These are phyloP conservation scores for Boletus bicolor DNA, from an alignment of 768 basidiomycete species.

Conservation along the genomic window DNA sequence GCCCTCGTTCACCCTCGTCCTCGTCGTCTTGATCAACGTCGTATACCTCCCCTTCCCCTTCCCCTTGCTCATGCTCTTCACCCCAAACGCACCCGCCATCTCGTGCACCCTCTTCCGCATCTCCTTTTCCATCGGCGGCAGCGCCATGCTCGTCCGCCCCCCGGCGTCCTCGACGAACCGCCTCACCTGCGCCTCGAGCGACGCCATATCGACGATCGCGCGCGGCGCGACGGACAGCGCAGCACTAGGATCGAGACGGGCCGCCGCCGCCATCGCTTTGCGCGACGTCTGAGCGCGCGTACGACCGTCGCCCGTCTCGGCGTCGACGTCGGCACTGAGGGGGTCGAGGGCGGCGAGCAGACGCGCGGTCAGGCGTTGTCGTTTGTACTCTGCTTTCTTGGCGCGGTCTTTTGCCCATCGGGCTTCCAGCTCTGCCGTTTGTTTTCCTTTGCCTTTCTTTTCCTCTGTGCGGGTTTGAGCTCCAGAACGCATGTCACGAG, in stretches of 20 bases:
- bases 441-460: constrained; percentile 29
- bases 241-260: constrained; percentile 44
- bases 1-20: constrained; percentile 58
- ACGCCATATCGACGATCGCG: constrained; percentile 58
- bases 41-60: constrained; percentile 69
- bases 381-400: constrained; percentile 78
- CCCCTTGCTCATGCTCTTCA: constrained; percentile 79
- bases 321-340: constrained; percentile 26
- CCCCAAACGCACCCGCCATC: constrained; percentile 70
- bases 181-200: constrained; percentile 69
- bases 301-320: not conserved
- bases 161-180: constrained; percentile 61
- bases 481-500: too few relatives aligned
- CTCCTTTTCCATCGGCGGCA: constrained; percentile 78
- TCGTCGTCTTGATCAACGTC: constrained; percentile 66
- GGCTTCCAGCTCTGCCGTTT: constrained; percentile 44
- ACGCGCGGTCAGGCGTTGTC: constrained; percentile 53
- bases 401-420: constrained; percentile 81
- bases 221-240: constrained; percentile 34
- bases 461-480: constrained; percentile 16
- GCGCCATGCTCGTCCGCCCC: constrained; percentile 50
- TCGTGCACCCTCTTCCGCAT: constrained; percentile 74
- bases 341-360: constrained; percentile 62
- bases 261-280: constrained; percentile 63
- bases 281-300: constrained; percentile 30